Conservation (phyloP, 352 stramenopile genomes). For the Phytophthora lateralis region DNA sequence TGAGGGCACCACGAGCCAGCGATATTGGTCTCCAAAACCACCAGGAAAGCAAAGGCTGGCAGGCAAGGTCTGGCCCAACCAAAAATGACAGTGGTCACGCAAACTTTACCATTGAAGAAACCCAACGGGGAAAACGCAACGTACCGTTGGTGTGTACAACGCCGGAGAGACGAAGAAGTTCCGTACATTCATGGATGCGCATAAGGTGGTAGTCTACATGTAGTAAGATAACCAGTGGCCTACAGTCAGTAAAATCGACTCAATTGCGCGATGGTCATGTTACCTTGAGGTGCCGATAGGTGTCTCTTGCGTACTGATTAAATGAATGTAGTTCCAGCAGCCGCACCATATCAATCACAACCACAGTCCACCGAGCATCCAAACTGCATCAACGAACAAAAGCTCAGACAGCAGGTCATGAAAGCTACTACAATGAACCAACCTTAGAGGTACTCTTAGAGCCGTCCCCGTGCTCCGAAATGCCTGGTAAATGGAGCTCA, state of each 20-base stretch:
- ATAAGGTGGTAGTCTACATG: constrained; percentile 54
- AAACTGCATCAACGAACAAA: constrained; percentile 30
- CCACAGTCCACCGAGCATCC: constrained; percentile 55
- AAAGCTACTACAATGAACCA: neutral
- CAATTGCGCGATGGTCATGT: neutral
- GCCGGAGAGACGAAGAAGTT: constrained; percentile 68
- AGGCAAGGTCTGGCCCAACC: constrained; percentile 45
- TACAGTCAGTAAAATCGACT: neutral
- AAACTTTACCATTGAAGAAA: neutral
- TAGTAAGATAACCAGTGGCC: constrained; percentile 9
- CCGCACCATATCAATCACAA: constrained; percentile 67
- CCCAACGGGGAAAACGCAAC: constrained; percentile 1
- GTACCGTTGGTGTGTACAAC: constrained; percentile 52
- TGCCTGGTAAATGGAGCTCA: constrained; percentile 72
- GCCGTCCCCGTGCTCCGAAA: constrained; percentile 64
- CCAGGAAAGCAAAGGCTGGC: constrained; percentile 40
- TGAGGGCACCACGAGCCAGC: constrained; percentile 40
- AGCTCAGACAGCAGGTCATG: neutral
- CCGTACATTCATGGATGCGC: constrained; percentile 65
- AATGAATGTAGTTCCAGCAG: constrained; percentile 73
- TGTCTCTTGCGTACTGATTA: constrained; percentile 69
- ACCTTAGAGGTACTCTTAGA: constrained; percentile 64
- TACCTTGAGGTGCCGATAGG: constrained; percentile 71
- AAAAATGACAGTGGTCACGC: neutral
- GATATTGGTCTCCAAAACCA: constrained; percentile 29